Base-by-base conservation (phyloP, 768 basidiomycete genomes). In the Pisolithus sp. region DNA sequence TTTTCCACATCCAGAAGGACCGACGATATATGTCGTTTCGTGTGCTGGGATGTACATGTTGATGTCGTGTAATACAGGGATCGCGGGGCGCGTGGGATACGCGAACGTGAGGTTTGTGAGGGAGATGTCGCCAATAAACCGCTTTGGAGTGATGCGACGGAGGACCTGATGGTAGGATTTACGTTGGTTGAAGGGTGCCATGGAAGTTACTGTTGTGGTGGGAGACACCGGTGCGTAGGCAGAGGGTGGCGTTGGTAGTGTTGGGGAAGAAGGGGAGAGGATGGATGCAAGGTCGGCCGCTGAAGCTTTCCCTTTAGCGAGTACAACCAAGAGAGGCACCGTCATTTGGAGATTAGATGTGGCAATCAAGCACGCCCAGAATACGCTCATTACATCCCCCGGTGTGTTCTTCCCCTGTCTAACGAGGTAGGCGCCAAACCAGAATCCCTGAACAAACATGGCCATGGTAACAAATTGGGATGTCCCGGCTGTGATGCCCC, bases 401-500 rank as follows among this genome's bases (percentile, higher is more conserved):
- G 87, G 72, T 4, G 71, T 70, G 49, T 81, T 76, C 55, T 75
- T 80, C 15, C 86, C 88, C 12, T 84, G 76, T n/a, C 82, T 70
- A n/a, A 99, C 92, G 48, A 96, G 78, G 62, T 87, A 85, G 2
- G 86, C 78, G 12, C 94, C 95, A 62, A 86, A 98, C 93, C 95
- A 97, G 70, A 98, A 98, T 0, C 86, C 93, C 62, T 93, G 86
- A 7, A 98, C 92, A 69, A 98, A 99, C 83, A 96, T 94, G 24
- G 80, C 79, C 77, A 93, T 85, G 60, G 87, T 80, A 52, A 87
- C 76, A 63, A 96, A 94, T 60, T 93, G 90, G 3, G 79, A 79
- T 13, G 85, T 53, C 18, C 80, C 86, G 2, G 76, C 69, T 4
- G 84, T 82, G 34, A 83, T 26, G 2, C 86, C 90, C 93, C 93